phyloP scores from a whole-genome alignment of 2,329 filamentous ascomycete genomes.

The Passalora sequoiae region DNA sequence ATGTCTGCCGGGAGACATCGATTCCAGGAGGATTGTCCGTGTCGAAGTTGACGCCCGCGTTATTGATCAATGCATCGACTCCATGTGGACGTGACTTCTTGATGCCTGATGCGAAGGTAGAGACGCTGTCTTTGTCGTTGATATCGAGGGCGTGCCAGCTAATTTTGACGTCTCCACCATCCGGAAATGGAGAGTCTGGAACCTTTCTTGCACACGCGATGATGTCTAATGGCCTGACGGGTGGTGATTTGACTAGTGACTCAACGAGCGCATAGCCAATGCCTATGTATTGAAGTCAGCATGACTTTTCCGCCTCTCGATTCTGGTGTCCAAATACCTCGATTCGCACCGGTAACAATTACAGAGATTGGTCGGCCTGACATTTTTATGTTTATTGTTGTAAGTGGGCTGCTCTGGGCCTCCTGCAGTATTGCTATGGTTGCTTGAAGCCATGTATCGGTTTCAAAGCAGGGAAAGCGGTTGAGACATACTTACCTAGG shows the following conservation, averaged over 20 bases:
- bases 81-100: conserved; percentile 2
- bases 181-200: conserved; percentile 1
- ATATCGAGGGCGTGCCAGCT: conserved; percentile 3
- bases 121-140: conserved; percentile 1
- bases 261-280: conserved; percentile 1
- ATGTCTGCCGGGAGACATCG: neutral
- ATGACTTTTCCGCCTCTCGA: neutral
- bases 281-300: neutral
- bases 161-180: neutral
- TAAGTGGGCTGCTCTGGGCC: too few species aligned
- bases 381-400: too few species aligned
- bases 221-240: neutral
- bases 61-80: conserved; percentile 1
- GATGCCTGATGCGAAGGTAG: neutral
- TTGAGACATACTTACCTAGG: too few species aligned
- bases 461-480: too few species aligned
- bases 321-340: neutral
- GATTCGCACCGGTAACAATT: neutral
- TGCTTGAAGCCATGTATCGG: too few species aligned
- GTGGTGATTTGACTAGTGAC: neutral
- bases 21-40: neutral
- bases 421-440: too few species aligned
- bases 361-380: neutral
- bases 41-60: neutral
- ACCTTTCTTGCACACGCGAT: neutral